These are phyloP conservation scores for Bondarzewia mesenterica DNA, from an alignment of 1,284 basidiomycete genomes.

Conservation along the genomic window DNA sequence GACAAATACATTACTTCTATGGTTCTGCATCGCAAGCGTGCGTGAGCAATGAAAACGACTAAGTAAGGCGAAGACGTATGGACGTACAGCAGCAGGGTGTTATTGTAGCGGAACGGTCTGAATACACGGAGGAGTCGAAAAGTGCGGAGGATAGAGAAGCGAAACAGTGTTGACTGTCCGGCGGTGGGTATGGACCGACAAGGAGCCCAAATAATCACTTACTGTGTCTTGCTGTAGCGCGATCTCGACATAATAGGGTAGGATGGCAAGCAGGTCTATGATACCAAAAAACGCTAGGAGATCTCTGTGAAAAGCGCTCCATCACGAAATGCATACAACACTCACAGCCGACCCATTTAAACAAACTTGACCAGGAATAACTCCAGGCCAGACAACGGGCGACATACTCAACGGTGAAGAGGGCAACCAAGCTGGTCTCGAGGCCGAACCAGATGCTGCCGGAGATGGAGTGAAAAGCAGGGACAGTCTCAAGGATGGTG, in stretches of 20 bases:
- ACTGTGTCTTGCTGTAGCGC: conserved; percentile 81
- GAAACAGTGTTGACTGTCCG: conserved; percentile 63
- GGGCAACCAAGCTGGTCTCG: conserved; percentile 67
- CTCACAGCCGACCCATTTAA: conserved; percentile 67
- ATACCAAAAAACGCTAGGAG: conserved; percentile 74
- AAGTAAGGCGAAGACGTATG: conserved; percentile 1
- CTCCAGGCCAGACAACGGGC: conserved; percentile 61
- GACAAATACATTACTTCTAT: conserved; percentile 92
- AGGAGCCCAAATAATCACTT: conserved; percentile 18
- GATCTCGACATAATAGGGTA: conserved; percentile 84
- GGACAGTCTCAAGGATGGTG: conserved; percentile 81
- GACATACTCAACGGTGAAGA: conserved; percentile 79
- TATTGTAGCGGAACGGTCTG: conserved; percentile 78
- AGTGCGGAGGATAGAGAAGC: conserved; percentile 81
- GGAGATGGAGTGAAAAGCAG: conserved; percentile 66
- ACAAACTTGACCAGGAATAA: conserved; percentile 47
- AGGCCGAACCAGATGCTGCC: conserved; percentile 77
- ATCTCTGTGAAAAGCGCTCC: not conserved
- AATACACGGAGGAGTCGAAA: conserved; percentile 83
- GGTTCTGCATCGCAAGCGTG: too few relatives aligned
- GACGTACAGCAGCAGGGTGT: conserved; percentile 69
- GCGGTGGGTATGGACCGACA: conserved; percentile 1
- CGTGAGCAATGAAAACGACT: not conserved
- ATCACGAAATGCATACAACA: conserved; percentile 23
- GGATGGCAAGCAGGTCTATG: conserved; percentile 75